Percentiles rank a stretch among this genome's conserved stretches.
phyloP scores from a whole-genome alignment of 441 rosid genomes.

The Macaranga tanarius region DNA sequence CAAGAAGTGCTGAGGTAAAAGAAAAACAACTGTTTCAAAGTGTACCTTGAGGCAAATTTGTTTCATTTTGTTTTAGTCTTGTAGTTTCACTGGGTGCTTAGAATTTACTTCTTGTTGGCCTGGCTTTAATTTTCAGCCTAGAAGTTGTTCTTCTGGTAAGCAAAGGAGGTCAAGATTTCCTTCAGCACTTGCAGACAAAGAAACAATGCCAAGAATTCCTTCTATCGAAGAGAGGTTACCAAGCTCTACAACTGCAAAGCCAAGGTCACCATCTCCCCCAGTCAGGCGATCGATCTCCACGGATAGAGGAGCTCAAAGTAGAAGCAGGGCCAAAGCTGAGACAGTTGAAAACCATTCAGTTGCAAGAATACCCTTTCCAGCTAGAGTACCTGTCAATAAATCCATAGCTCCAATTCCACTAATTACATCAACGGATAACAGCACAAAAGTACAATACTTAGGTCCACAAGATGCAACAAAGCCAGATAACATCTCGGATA shows the following conservation, averaged over 20 bases:
- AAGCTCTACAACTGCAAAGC: slow-evolving; percentile 37
- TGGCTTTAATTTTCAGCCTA: slow-evolving; percentile 47
- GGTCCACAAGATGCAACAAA: slow-evolving; percentile 34
- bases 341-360: slow-evolving; percentile 51
- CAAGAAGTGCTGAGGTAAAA: slow-evolving; percentile 58
- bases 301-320: slow-evolving; percentile 65
- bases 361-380: slow-evolving; percentile 80
- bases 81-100: background rate
- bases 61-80: slow-evolving; percentile 4
- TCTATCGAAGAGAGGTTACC: slow-evolving; percentile 51
- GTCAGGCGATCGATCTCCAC: slow-evolving; percentile 76
- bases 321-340: slow-evolving; percentile 59
- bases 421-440: slow-evolving; percentile 47
- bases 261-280: slow-evolving; percentile 76
- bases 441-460: slow-evolving; percentile 23
- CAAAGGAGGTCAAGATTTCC: slow-evolving; percentile 81
- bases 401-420: slow-evolving; percentile 45
- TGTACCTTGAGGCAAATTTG: background rate
- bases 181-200: slow-evolving; percentile 61
- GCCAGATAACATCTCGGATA: slow-evolving; percentile 45
- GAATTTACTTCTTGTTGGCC: background rate
- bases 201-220: slow-evolving; percentile 45
- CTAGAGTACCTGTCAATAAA: slow-evolving; percentile 67
- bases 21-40: background rate
- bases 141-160: slow-evolving; percentile 87